These are phyloP conservation scores for Coccomyxa subellipsoidea DNA, from an alignment of 163 green algal species.

Conservation along the genomic window DNA sequence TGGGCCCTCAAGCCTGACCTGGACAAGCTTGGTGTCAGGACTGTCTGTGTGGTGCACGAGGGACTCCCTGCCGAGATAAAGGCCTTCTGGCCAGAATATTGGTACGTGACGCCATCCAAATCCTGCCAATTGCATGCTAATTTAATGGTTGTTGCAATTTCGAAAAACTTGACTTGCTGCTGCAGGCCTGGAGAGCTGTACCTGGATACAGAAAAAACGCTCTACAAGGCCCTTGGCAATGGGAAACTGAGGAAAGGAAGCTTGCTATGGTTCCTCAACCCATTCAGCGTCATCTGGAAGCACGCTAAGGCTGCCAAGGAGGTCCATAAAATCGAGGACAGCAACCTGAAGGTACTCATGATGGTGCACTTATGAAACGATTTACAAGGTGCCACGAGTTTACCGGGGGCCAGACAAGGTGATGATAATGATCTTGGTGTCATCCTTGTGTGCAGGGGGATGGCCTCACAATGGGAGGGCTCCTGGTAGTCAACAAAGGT, in stretches of 20 bases:
- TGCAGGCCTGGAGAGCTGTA: background rate
- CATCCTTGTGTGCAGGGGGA: background rate
- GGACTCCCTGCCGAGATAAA: background rate
- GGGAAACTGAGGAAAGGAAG: background rate
- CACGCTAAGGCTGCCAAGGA: background rate
- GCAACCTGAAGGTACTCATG: slow-evolving; percentile 2
- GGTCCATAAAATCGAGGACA: background rate
- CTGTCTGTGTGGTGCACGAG: background rate
- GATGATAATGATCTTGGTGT: background rate
- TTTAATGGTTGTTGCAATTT: background rate
- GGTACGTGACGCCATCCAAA: background rate
- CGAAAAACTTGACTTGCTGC: background rate
- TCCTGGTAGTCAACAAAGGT: background rate
- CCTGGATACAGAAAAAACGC: background rate
- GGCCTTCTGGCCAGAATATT: background rate
- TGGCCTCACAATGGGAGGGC: slow-evolving; percentile 1
- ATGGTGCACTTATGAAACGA: no score
- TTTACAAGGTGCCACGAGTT: background rate
- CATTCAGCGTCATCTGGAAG: slow-evolving; percentile 1
- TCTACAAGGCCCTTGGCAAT: slow-evolving; percentile 1
- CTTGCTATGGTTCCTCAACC: background rate
- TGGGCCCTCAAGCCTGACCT: background rate
- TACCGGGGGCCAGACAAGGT: background rate
- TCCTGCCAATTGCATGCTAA: background rate
- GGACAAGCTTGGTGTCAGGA: background rate